Evolutionary conservation across 345 rosid species (phyloP), one percentile per base, ranked within the genome.

Genomic region (Hevea brasiliensis): DNA sequence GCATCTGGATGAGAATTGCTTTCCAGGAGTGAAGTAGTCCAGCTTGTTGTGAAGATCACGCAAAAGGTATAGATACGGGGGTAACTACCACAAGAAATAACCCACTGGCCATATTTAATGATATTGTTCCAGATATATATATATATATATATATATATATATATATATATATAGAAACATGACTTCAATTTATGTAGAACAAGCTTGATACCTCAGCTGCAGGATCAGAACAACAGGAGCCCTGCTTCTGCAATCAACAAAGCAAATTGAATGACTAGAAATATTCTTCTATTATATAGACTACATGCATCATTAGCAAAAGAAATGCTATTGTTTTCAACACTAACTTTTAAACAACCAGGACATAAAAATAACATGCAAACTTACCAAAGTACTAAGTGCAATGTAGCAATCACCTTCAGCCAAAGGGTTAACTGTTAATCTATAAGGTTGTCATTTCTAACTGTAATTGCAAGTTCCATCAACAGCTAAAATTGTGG

Each of bases 41-140:
- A 92, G 82, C 87, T 85, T 90, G 83, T 62, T 59, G 78, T 77
- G 92, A 72, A 92, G 85, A 73, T 92, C 96, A 41, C 80, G 86
- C 63, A 90, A 75, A 62, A 92, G 92, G 82, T 87, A 92, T 75
- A 92, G 76, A 70, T 82, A 75, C 54, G 89, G 71, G 48, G 92
- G 89, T 62, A 90, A 82, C 98, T 92, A 81, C 75, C 78, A 85
- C n/a, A 82, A 65, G 74, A 75, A 77, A 76, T 21, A 81, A 50
- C 23, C 71, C 68, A 32, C 3, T 63, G 68, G 2, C 15, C 48
- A 74, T 44, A 17, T 23, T 73, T 61, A 12, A 37, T 26, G 41
- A 63, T 20, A 27, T 66, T 58, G 27, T 50, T n/a, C 29, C 18
- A 35, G 37, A 32, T 32, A 32, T 4, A 32, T 4, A 32, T 1